Evolutionary conservation across 1,284 basidiomycete species (phyloP), one percentile per base, ranked within the genome.

Genomic region (Cryptococcus sp.): DNA sequence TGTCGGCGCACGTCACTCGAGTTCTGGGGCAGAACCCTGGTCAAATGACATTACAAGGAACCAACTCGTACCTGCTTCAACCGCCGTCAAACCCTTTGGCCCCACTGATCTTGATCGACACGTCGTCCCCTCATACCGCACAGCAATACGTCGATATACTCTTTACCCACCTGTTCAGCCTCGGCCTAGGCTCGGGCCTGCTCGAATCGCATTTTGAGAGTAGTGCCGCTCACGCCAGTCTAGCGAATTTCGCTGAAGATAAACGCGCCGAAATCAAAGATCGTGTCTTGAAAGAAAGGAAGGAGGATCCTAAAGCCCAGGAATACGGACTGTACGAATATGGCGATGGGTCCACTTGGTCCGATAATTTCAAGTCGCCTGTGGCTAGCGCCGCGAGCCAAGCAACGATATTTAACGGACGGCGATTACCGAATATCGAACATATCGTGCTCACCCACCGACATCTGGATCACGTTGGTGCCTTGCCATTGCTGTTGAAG

Each of bases 21-120:
- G 72, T 83, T 49, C 73, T 83, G 1, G 82, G 80, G 0, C 80
- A 94, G 85, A 96, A 96, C 70, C 92, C 93, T 6, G 89, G 92
- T 3, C 87, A 89, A 62, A 94, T 91, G 77, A 95, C 93, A 0
- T 81, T 97, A 0, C 91, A 95, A 82, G 93, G 91, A 85, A 98
- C 94, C 1, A 97, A 97, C 73, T 95, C 92, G 1, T 98, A 97
- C 73, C 82, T 98, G 59, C 74, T 97, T 48, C 73, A 75, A 51
- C 73, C 73, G 5, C 64, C 70, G n/a, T 71, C 67, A 0, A 67
- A 89, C 89, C 37, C 81, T 77, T 62, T 78, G 78, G 57, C 86
- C 84, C 65, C 89, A 84, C 3, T 91, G 85, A 74, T 89, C 50
- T 86, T 98, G 23, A 80, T 98, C 64, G 94, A 98, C 77, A 89